These are phyloP conservation scores for Hevea brasiliensis DNA, from an alignment of 345 rosid genomes.

Conservation along the genomic window DNA sequence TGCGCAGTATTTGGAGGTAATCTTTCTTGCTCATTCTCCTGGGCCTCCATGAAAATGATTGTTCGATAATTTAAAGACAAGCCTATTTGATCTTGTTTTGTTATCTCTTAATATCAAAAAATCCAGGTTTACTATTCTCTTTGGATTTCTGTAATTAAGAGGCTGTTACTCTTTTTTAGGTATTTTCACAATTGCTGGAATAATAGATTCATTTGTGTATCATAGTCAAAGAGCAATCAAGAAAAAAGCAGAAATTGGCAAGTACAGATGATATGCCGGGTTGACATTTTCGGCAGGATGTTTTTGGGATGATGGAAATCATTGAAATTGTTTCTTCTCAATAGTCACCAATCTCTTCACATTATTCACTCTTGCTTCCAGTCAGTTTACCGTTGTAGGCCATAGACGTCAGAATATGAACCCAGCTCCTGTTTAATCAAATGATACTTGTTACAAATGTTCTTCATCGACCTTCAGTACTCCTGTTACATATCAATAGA, in stretches of 20 bases:
- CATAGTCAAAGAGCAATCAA: conserved; percentile 32
- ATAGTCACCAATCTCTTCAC: background rate
- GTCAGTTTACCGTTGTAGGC: conserved; percentile 1
- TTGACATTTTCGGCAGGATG: background rate
- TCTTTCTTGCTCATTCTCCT: background rate
- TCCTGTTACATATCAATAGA: background rate
- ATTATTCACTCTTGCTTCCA: background rate
- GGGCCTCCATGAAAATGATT: background rate
- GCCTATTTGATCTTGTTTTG: background rate
- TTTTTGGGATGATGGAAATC: background rate
- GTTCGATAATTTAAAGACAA: background rate
- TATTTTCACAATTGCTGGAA: conserved; percentile 32
- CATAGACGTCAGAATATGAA: background rate
- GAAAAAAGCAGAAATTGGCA: conserved; percentile 29
- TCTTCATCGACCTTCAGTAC: background rate
- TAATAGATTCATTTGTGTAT: conserved; percentile 29
- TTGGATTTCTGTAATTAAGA: background rate
- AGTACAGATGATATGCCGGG: conserved; percentile 15
- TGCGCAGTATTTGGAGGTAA: conserved; percentile 38
- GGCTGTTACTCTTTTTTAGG: conserved; percentile 13
- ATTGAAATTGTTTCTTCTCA: background rate
- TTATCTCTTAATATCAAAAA: background rate
- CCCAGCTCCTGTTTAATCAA: background rate
- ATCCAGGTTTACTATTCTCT: background rate
- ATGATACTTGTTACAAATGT: background rate